Evolutionary conservation across 179 eudicot genomes (phyloP).

Genomic region (Beta lomatogona): DNA sequence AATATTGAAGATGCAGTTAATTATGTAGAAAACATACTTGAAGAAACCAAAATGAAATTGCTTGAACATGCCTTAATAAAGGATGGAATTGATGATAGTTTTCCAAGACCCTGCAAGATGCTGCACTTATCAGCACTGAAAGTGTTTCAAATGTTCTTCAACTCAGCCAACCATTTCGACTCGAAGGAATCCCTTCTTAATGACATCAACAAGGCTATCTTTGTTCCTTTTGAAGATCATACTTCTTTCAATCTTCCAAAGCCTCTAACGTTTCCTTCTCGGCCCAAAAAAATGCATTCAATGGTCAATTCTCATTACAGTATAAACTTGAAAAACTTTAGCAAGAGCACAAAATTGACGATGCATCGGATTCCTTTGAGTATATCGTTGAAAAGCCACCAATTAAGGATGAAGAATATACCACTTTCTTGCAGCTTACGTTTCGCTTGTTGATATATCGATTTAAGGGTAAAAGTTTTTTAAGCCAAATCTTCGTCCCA

Average conservation of each 20-base stretch:
- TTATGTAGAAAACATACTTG: constrained; percentile 25
- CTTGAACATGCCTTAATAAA: constrained; percentile 32
- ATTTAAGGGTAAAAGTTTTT: too few relatives aligned
- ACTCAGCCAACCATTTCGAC: constrained; percentile 39
- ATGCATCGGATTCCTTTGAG: not conserved
- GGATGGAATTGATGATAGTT: constrained; percentile 22
- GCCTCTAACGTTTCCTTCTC: not conserved
- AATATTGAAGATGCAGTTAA: constrained; percentile 35
- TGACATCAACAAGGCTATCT: constrained; percentile 45
- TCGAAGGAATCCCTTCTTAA: constrained; percentile 27
- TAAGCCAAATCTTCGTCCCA: too few relatives aligned
- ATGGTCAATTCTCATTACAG: not conserved
- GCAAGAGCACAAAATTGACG: not conserved
- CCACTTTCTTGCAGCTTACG: not conserved
- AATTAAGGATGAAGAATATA: not conserved
- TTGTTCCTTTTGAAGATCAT: constrained; percentile 25
- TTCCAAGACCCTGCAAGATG: constrained; percentile 32
- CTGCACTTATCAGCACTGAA: constrained; percentile 40
- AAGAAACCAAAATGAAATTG: constrained; percentile 31
- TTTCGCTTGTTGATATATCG: not conserved
- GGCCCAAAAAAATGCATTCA: not conserved
- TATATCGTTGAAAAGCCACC: not conserved
- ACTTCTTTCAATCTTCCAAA: not conserved
- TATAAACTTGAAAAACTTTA: not conserved
- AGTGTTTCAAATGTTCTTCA: constrained; percentile 47